Evolutionary conservation across 2,329 filamentous ascomycete species (phyloP).

Genomic region (Exophiala dermatitidis): DNA sequence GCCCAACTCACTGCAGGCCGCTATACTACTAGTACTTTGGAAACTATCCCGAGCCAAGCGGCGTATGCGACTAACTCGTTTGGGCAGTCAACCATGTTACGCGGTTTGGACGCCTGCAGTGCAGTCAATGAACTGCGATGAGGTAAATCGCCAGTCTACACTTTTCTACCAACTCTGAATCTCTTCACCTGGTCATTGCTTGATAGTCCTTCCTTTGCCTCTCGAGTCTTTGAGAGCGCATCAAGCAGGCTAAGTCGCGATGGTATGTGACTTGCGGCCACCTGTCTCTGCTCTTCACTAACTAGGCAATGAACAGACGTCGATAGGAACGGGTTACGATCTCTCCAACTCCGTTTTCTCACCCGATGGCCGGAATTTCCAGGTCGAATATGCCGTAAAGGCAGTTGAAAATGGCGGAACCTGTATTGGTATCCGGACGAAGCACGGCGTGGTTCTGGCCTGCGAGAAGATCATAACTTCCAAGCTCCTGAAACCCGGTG

Average conservation of each 20-base stretch:
- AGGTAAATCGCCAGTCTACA: neutral
- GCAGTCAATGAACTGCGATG: neutral
- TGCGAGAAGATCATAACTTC: constrained; percentile 94
- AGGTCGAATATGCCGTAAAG: constrained; percentile 96
- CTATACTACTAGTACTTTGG: too few relatives aligned
- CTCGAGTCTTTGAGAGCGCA: neutral
- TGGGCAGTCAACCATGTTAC: neutral
- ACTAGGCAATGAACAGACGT: constrained; percentile 58
- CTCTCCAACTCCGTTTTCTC: constrained; percentile 99
- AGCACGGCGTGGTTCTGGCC: constrained; percentile 91
- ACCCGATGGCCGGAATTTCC: constrained; percentile 96
- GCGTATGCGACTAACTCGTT: neutral
- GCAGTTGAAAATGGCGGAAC: constrained; percentile 97
- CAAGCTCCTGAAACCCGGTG: constrained; percentile 88
- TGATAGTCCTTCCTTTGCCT: neutral
- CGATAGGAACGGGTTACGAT: constrained; percentile 99
- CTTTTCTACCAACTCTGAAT: neutral
- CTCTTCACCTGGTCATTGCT: neutral
- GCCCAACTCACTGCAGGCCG: neutral
- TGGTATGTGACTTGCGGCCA: constrained; percentile 1
- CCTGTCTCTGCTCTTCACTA: neutral
- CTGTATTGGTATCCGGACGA: constrained; percentile 90
- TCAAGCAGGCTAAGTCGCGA: neutral
- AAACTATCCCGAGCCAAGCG: neutral
- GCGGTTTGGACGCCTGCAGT: constrained; percentile 2